A percentile compares a stretch with the other conserved stretches of the same genome.
Conservation (phyloP, 2,329 filamentous ascomycete species). For the Penicillium sp. region DNA sequence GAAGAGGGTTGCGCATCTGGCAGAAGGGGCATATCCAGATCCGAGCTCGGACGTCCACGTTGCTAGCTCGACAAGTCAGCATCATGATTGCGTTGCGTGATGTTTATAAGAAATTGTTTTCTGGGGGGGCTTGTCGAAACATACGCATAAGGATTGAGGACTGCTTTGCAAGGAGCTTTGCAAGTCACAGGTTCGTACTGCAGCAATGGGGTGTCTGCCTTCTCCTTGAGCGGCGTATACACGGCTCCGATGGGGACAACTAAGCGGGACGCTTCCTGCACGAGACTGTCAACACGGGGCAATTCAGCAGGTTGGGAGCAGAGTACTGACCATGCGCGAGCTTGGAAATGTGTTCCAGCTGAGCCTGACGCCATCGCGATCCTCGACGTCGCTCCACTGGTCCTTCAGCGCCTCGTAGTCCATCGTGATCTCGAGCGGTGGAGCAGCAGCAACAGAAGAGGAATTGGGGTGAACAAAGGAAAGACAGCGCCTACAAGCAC, state of each 20-base stretch:
- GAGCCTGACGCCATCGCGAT: slow-evolving; percentile 88
- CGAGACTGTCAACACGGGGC: slow-evolving; percentile 12
- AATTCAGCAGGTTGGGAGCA: slow-evolving; percentile 16
- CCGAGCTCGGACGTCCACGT: slow-evolving; percentile 62
- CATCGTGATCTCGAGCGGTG: slow-evolving; percentile 54
- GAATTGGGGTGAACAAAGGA: slow-evolving; percentile 16
- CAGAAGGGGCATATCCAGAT: slow-evolving; percentile 69
- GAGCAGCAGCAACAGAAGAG: slow-evolving; percentile 17
- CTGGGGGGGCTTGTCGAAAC: slow-evolving; percentile 22
- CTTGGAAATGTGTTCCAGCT: slow-evolving; percentile 99
- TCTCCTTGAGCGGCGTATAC: slow-evolving; percentile 94
- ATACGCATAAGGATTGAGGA: slow-evolving; percentile 95
- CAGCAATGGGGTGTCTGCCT: slow-evolving; percentile 76
- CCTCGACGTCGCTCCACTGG: slow-evolving; percentile 94
- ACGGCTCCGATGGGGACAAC: slow-evolving; percentile 95
- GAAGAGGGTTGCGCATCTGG: slow-evolving; percentile 61
- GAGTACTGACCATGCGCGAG: slow-evolving; percentile 76
- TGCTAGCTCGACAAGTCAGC: slow-evolving; percentile 40
- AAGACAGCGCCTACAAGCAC: slow-evolving; percentile 17
- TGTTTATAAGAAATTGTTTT: neutral
- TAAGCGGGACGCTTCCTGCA: slow-evolving; percentile 83
- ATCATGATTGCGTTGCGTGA: slow-evolving; percentile 15
- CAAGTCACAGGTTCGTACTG: slow-evolving; percentile 97
- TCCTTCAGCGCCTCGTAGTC: slow-evolving; percentile 93
- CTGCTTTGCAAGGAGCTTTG: slow-evolving; percentile 91